Conservation (phyloP, 2,329 filamentous ascomycete species). For the Talaromyces sp. region DNA sequence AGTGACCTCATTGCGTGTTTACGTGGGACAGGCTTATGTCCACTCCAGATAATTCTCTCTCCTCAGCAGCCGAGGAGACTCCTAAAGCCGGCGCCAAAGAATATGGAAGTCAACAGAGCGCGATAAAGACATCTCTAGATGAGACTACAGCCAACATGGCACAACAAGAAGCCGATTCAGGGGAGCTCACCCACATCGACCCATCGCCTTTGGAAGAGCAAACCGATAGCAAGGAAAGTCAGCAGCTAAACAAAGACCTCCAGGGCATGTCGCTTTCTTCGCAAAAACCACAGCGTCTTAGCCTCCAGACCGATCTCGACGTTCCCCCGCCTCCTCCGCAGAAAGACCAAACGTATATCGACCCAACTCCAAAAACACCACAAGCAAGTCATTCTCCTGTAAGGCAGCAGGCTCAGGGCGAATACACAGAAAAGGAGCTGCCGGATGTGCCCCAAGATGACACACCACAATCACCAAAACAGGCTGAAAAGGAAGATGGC, state of each 20-base stretch:
- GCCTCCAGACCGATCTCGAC: constrained; percentile 7
- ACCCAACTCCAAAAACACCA: constrained; percentile 44
- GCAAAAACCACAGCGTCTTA: constrained; percentile 15
- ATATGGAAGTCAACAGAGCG: not conserved
- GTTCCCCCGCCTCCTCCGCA: constrained; percentile 44
- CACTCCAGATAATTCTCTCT: constrained; percentile 20
- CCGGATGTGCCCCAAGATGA: constrained; percentile 27
- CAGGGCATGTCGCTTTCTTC: constrained; percentile 26
- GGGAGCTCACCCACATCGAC: constrained; percentile 16
- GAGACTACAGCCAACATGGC: constrained; percentile 4
- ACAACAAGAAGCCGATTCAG: constrained; percentile 7
- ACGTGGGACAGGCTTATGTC: constrained; percentile 26
- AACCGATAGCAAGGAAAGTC: constrained; percentile 11
- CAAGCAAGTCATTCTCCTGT: constrained; percentile 36
- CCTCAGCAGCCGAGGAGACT: constrained; percentile 16
- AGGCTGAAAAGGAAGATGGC: constrained; percentile 39
- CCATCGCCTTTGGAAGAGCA: constrained; percentile 13
- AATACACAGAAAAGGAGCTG: constrained; percentile 34
- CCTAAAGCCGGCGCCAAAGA: not conserved
- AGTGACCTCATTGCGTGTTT: constrained; percentile 12
- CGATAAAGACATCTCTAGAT: not conserved
- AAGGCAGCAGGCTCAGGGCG: constrained; percentile 23
- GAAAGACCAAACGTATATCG: constrained; percentile 49
- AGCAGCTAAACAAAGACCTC: constrained; percentile 21
- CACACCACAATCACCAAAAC: constrained; percentile 42